phyloP scores from a whole-genome alignment of 257 asterid genomes.

The Oldenlandia corymbosa region DNA sequence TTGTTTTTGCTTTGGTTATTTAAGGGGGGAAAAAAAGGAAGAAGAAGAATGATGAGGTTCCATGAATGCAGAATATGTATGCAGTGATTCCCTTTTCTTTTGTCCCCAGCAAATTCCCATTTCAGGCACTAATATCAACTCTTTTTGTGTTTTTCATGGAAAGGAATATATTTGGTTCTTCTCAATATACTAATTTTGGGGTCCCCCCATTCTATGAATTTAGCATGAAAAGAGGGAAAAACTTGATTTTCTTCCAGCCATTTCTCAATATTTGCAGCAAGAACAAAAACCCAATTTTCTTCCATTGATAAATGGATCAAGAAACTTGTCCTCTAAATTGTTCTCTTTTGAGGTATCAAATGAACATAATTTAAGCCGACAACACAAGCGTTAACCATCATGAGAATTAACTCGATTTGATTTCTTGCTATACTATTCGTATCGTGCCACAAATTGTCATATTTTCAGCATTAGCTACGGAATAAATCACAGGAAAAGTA shows the following conservation, averaged over 20 bases:
- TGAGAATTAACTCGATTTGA: neutral
- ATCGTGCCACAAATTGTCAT: too few relatives aligned
- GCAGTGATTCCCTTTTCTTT: slow-evolving; percentile 24
- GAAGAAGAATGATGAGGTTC: slow-evolving; percentile 45
- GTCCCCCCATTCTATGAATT: slow-evolving; percentile 18
- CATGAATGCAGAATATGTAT: slow-evolving; percentile 22
- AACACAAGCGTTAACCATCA: slow-evolving; percentile 4
- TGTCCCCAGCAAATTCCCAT: slow-evolving; percentile 29
- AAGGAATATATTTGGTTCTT: slow-evolving; percentile 23
- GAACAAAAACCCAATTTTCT: neutral
- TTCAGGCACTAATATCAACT: slow-evolving; percentile 19
- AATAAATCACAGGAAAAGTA: neutral
- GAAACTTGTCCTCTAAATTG: slow-evolving; percentile 1
- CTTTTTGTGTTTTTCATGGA: slow-evolving; percentile 22
- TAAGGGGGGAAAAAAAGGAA: slow-evolving; percentile 45
- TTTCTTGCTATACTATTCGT: too few relatives aligned
- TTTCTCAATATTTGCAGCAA: neutral
- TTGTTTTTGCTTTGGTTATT: slow-evolving; percentile 29
- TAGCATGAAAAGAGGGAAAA: slow-evolving; percentile 5
- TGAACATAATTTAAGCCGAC: slow-evolving; percentile 8
- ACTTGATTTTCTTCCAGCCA: too few relatives aligned
- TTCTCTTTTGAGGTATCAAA: slow-evolving; percentile 9
- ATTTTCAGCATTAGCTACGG: too few relatives aligned
- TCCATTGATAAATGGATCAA: slow-evolving; percentile 6
- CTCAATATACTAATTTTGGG: slow-evolving; percentile 8